Evolutionary conservation across 2,329 filamentous ascomycete genomes (phyloP).

Genomic region (Fusarium sp.): DNA sequence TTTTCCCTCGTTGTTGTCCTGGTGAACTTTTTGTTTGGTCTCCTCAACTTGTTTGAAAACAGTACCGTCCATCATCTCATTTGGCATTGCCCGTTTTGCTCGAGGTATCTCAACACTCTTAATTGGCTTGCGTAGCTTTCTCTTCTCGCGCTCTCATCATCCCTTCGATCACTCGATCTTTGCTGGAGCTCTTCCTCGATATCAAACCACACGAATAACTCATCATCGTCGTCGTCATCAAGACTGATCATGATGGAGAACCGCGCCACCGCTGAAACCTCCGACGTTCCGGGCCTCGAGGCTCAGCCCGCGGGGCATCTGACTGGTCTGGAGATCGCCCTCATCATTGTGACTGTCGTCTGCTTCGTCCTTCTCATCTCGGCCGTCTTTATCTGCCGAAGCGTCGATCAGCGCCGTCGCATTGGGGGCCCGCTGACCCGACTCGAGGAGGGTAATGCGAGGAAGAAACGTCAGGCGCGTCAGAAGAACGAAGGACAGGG

Average conservation of each 20-base stretch:
- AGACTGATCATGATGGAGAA: neutral
- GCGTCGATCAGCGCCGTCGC: constrained; percentile 23
- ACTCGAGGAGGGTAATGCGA: constrained; percentile 25
- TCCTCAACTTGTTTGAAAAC: neutral
- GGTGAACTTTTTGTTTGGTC: neutral
- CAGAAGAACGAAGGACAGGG: neutral
- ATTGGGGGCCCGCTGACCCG: constrained; percentile 5
- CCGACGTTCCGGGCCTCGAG: constrained; percentile 1
- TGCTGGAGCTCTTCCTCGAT: neutral
- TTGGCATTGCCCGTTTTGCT: neutral
- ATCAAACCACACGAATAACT: neutral
- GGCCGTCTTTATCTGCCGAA: constrained; percentile 40
- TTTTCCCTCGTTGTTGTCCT: neutral
- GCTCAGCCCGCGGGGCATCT: constrained; percentile 14
- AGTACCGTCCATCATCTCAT: neutral
- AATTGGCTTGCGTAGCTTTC: neutral
- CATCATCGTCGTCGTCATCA: neutral
- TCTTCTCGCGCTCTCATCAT: neutral
- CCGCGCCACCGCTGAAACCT: neutral
- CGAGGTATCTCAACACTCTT: neutral
- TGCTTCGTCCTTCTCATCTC: constrained; percentile 39
- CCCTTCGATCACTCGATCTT: neutral
- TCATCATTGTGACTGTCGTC: constrained; percentile 41
- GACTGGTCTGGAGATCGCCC: constrained; percentile 43
- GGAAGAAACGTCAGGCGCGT: neutral